A percentile compares a stretch with the other conserved stretches of the same genome.
These are phyloP conservation scores for Apophysomyces variabilis DNA, from an alignment of 371 early-diverging fungal genomes.

Conservation along the genomic window DNA sequence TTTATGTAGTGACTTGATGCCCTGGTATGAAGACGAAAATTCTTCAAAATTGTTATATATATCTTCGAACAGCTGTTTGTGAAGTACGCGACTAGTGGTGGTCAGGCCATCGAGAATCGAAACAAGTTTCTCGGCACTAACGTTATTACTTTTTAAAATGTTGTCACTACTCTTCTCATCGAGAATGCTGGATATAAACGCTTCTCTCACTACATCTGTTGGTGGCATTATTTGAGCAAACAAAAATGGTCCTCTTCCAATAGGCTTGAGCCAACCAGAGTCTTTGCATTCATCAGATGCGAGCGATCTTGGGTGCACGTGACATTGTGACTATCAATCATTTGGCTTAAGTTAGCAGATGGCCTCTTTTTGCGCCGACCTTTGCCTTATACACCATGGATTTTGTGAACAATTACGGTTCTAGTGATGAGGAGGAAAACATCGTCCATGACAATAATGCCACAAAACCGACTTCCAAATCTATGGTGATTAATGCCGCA, in stretches of 20 bases:
- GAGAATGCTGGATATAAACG: constrained; percentile 2
- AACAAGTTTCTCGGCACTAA: background rate
- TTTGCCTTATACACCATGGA: constrained; percentile 26
- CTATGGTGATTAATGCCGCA: constrained; percentile 61
- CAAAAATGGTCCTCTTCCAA: too few relatives aligned
- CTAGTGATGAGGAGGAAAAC: constrained; percentile 58
- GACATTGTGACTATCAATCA: too few relatives aligned
- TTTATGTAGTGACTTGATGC: background rate
- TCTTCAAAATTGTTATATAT: background rate
- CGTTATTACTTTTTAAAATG: background rate
- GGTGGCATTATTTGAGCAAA: constrained; percentile 1
- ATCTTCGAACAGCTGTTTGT: background rate
- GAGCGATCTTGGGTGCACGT: too few relatives aligned
- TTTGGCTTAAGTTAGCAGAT: too few relatives aligned
- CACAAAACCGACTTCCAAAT: constrained; percentile 15
- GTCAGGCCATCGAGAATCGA: background rate
- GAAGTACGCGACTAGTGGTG: background rate
- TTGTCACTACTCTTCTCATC: background rate
- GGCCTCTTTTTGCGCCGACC: too few relatives aligned
- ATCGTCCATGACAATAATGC: constrained; percentile 17
- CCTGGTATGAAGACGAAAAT: background rate
- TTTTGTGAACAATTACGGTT: constrained; percentile 54
- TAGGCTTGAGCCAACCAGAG: too few relatives aligned
- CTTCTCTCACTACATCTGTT: background rate
- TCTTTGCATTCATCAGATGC: too few relatives aligned